Evolutionary conservation across 139 green algal genomes (phyloP).

Genomic region (Tetratostichococcus sp.): DNA sequence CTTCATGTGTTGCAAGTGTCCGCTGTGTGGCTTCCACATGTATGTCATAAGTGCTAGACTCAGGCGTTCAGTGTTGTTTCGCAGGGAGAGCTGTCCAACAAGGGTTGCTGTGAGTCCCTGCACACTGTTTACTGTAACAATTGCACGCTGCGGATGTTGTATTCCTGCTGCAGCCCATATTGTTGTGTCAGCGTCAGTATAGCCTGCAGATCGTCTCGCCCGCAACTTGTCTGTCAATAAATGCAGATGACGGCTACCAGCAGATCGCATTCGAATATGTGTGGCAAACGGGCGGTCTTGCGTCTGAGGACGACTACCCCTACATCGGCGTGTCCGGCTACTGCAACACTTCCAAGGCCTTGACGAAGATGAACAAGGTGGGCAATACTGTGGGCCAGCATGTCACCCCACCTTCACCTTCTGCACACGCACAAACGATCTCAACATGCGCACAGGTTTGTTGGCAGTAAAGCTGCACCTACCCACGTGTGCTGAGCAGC

Average conservation of each 20-base stretch:
- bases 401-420: no score
- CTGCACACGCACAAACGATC: no score
- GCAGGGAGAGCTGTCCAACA: conserved; percentile 6
- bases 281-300: conserved; percentile 20
- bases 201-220: conserved; percentile 2
- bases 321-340: conserved; percentile 48
- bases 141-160: no score
- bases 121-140: background rate
- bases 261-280: conserved; percentile 34
- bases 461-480: no score
- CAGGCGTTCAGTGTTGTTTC: background rate
- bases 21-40: no score
- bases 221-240: background rate
- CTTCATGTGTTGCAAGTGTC: no score
- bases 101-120: background rate
- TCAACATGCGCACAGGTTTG: no score
- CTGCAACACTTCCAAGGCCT: conserved; percentile 19
- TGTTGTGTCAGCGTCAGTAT: no score
- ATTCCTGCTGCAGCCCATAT: no score
- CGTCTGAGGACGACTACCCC: conserved; percentile 38
- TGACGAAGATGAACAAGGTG: background rate
- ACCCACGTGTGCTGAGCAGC: no score
- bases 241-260: conserved; percentile 23
- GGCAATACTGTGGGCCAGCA: no score
- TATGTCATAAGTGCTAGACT: background rate